These are phyloP conservation scores for Hanseniaspora gamundiae DNA, from an alignment of 1,139 yeast species.

Conservation along the genomic window DNA sequence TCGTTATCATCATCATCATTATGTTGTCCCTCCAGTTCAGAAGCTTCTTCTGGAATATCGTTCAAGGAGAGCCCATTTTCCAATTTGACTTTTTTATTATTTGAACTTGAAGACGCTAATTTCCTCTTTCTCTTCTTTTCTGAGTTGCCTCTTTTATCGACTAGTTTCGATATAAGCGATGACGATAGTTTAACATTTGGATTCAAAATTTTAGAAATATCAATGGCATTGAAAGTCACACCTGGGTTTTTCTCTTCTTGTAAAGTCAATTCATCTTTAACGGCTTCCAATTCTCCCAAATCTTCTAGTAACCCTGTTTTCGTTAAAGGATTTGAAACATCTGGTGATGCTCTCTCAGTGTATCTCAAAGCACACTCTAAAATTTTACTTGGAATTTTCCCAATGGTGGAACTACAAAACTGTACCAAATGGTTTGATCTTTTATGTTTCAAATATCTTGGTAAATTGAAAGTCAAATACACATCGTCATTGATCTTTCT, in stretches of 20 bases:
- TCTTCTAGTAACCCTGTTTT: constrained; percentile 29
- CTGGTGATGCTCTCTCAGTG: constrained; percentile 47
- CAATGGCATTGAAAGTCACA: constrained; percentile 37
- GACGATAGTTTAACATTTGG: constrained; percentile 35
- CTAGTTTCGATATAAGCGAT: constrained; percentile 32
- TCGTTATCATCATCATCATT: constrained; percentile 15
- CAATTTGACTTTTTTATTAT: neutral
- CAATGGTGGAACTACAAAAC: constrained; percentile 58
- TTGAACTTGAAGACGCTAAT: constrained; percentile 21
- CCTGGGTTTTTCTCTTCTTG: constrained; percentile 26
- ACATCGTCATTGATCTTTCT: constrained; percentile 35
- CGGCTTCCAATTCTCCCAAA: constrained; percentile 30
- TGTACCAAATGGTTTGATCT: constrained; percentile 53
- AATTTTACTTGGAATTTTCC: constrained; percentile 52
- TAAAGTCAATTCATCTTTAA: constrained; percentile 22
- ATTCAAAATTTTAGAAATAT: constrained; percentile 38
- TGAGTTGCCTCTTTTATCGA: constrained; percentile 23
- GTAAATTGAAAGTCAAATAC: constrained; percentile 51
- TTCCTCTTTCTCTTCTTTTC: constrained; percentile 31
- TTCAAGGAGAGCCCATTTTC: constrained; percentile 1
- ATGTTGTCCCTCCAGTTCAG: constrained; percentile 14
- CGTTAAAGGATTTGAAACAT: constrained; percentile 25
- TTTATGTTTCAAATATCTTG: constrained; percentile 53
- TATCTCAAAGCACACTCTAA: constrained; percentile 46
- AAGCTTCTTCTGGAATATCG: constrained; percentile 7